A percentile compares a stretch with the other conserved stretches of the same genome.
phyloP scores from a whole-genome alignment of 208 protist species.

The Crithidia acanthocephali region DNA sequence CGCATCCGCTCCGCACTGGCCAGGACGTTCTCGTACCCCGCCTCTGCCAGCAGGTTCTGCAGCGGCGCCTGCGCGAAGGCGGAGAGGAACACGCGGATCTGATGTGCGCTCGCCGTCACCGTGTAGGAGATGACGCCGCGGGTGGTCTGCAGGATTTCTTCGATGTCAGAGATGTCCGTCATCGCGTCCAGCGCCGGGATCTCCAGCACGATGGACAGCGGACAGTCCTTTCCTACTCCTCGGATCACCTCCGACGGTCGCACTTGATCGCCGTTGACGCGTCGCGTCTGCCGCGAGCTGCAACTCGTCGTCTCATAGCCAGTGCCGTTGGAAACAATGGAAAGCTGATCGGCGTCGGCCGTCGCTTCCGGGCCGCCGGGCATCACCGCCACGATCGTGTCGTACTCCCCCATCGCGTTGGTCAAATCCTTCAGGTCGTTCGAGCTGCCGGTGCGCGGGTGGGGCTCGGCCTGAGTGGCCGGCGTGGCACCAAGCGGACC shows the following conservation, averaged over 20 bases:
- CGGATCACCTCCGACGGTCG: constrained; percentile 23
- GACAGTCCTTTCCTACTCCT: constrained; percentile 38
- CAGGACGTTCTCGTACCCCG: constrained; percentile 67
- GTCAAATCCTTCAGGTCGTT: constrained; percentile 22
- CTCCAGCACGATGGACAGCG: constrained; percentile 74
- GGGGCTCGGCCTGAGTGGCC: not conserved
- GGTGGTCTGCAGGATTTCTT: constrained; percentile 81
- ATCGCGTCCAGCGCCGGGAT: constrained; percentile 69
- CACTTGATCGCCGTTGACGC: constrained; percentile 12
- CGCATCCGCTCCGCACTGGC: constrained; percentile 33
- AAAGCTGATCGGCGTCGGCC: constrained; percentile 23
- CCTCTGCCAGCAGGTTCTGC: constrained; percentile 49
- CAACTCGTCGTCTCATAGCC: constrained; percentile 24
- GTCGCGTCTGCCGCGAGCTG: constrained; percentile 21
- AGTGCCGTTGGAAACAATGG: constrained; percentile 29
- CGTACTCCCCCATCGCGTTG: constrained; percentile 21
- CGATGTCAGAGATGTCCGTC: constrained; percentile 62
- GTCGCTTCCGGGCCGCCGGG: constrained; percentile 4
- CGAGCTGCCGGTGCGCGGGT: constrained; percentile 25
- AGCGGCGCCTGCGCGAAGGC: constrained; percentile 36
- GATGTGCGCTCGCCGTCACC: constrained; percentile 57
- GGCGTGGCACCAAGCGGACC: not conserved
- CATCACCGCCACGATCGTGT: constrained; percentile 9
- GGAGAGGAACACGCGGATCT: constrained; percentile 72
- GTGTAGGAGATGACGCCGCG: constrained; percentile 87